phyloP scores from a whole-genome alignment of 768 basidiomycete species.

The Strobilomyces echinocephalus region DNA sequence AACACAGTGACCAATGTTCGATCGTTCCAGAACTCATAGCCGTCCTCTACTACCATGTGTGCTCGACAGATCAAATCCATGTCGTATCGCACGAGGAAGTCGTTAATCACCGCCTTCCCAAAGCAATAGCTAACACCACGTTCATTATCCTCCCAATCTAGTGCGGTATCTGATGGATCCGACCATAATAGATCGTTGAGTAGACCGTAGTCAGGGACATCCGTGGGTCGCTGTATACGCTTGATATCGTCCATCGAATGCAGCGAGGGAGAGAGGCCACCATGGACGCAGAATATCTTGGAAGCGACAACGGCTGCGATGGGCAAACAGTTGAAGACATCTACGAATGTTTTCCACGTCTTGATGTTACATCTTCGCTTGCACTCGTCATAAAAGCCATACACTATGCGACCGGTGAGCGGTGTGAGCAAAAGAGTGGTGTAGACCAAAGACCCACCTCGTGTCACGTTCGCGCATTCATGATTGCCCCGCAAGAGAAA shows the following conservation, averaged over 20 bases:
- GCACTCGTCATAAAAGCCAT: slow-evolving; percentile 99
- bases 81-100: slow-evolving; percentile 91
- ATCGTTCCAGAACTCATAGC: slow-evolving; percentile 99
- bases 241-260: slow-evolving; percentile 98
- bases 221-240: slow-evolving; percentile 94
- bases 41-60: slow-evolving; percentile 99
- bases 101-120: slow-evolving; percentile 94
- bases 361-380: slow-evolving; percentile 99
- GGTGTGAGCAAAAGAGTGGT: slow-evolving; percentile 11
- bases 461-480: slow-evolving; percentile 97
- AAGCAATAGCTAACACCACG: slow-evolving; percentile 99
- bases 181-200: slow-evolving; percentile 97
- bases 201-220: slow-evolving; percentile 97
- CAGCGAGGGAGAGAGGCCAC: slow-evolving; percentile 87
- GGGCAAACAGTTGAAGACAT: slow-evolving; percentile 98
- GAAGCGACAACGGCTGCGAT: slow-evolving; percentile 98
- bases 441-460: slow-evolving; percentile 56
- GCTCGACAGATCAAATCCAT: slow-evolving; percentile 99
- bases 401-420: slow-evolving; percentile 52
- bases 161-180: slow-evolving; percentile 94
- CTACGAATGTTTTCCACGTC: slow-evolving; percentile 99
- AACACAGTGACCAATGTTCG: slow-evolving; percentile 97
- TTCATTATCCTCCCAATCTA: slow-evolving; percentile 99
- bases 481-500: slow-evolving; percentile 97
- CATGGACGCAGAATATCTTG: slow-evolving; percentile 99